Evolutionary conservation across 495 filamentous ascomycete genomes (phyloP).

Genomic region (Rhypophila decipiens): DNA sequence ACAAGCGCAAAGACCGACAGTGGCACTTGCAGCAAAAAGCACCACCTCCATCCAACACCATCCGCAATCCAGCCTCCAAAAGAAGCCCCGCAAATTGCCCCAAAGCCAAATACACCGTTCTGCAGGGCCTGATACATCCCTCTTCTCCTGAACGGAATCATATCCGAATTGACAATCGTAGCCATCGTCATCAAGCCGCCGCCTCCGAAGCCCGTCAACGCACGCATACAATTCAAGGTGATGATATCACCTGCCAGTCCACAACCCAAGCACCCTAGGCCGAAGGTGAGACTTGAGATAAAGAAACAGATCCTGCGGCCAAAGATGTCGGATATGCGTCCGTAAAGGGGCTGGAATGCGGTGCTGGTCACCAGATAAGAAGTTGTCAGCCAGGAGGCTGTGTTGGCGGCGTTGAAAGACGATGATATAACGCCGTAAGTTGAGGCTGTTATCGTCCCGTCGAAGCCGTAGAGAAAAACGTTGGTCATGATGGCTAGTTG

Average conservation of each 20-base stretch:
- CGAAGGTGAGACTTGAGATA: slow-evolving; percentile 40
- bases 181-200: slow-evolving; percentile 59
- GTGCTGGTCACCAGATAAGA: slow-evolving; percentile 69
- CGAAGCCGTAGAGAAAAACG: slow-evolving; percentile 60
- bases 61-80: slow-evolving; percentile 46
- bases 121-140: slow-evolving; percentile 62
- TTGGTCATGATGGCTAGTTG: slow-evolving; percentile 56
- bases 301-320: slow-evolving; percentile 48
- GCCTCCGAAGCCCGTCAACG: slow-evolving; percentile 51
- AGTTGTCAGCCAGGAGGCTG: slow-evolving; percentile 64
- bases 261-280: slow-evolving; percentile 41
- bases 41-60: slow-evolving; percentile 45
- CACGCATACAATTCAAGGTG: slow-evolving; percentile 39
- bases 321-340: slow-evolving; percentile 46
- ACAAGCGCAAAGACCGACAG: slow-evolving; percentile 48
- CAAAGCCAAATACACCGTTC: slow-evolving; percentile 56
- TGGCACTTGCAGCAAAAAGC: slow-evolving; percentile 45
- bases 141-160: slow-evolving; percentile 56
- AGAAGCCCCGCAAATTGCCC: slow-evolving; percentile 41
- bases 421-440: slow-evolving; percentile 60
- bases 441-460: slow-evolving; percentile 60
- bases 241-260: slow-evolving; percentile 35
- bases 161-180: slow-evolving; percentile 60
- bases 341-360: slow-evolving; percentile 49
- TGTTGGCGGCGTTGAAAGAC: slow-evolving; percentile 46